Percentiles rank a stretch among this genome's conserved stretches.
phyloP scores from a whole-genome alignment of 208 protist genomes.

The Polymyxa betae region DNA sequence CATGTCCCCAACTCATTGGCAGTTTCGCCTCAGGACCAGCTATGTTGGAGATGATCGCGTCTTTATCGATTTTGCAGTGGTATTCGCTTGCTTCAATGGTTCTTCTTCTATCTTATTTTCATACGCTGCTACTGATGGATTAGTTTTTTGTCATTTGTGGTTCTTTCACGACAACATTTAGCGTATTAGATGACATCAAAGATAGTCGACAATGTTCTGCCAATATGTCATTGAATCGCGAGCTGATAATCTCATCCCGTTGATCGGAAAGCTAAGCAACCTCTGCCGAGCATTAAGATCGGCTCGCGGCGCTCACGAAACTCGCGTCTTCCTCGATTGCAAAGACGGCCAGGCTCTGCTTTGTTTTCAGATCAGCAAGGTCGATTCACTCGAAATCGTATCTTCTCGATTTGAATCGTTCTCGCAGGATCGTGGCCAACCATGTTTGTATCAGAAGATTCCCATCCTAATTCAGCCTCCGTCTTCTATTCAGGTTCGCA shows the following conservation, averaged over 20 bases:
- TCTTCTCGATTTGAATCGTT: background rate
- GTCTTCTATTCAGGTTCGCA: background rate
- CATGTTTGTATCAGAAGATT: background rate
- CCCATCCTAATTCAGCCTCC: background rate
- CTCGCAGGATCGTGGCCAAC: conserved; percentile 2
- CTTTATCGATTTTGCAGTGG: background rate
- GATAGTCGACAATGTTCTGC: conserved; percentile 39
- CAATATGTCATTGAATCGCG: conserved; percentile 28
- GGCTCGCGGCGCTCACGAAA: background rate
- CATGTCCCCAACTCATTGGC: background rate
- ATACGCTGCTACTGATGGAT: no score
- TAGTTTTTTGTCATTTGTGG: no score
- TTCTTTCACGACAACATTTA: no score
- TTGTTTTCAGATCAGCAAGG: conserved; percentile 41
- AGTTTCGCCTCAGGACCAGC: background rate
- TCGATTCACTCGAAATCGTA: background rate
- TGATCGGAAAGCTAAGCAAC: background rate
- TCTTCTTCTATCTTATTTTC: no score
- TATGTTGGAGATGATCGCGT: background rate
- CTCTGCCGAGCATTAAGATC: background rate
- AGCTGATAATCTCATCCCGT: conserved; percentile 4
- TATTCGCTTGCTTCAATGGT: no score
- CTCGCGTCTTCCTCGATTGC: background rate
- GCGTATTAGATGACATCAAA: no score
- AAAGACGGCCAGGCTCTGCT: background rate